phyloP scores from a whole-genome alignment of 2,329 filamentous ascomycete genomes.

The Verticillium klebahnii region DNA sequence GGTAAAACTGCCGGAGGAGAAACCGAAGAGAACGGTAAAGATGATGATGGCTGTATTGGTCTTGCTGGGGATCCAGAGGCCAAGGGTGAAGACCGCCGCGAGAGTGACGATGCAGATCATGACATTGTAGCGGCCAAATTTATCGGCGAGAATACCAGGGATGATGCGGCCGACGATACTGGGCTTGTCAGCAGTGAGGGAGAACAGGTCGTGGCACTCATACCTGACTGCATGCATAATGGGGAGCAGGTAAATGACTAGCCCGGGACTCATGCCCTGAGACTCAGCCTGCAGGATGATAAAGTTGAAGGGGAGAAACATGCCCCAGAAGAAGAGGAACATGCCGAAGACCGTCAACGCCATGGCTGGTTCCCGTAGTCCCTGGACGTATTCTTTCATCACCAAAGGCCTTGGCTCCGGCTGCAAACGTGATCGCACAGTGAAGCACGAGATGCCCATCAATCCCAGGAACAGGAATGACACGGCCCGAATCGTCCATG shows the following conservation, averaged over 20 bases:
- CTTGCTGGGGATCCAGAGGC: conserved; percentile 43
- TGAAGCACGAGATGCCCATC: conserved; percentile 27
- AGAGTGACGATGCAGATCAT: conserved; percentile 47
- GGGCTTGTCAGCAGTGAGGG: neutral
- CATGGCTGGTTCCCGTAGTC: conserved; percentile 42
- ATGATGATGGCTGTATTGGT: conserved; percentile 55
- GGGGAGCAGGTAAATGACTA: conserved; percentile 43
- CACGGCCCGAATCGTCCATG: conserved; percentile 43
- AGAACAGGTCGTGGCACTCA: conserved; percentile 9
- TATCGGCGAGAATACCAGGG: conserved; percentile 43
- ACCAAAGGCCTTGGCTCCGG: conserved; percentile 40
- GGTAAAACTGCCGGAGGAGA: conserved; percentile 63
- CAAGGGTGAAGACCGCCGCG: conserved; percentile 39
- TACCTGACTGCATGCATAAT: conserved; percentile 54
- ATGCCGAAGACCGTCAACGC: conserved; percentile 35
- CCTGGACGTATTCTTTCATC: conserved; percentile 38
- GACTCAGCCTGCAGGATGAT: conserved; percentile 42
- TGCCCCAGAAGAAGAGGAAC: conserved; percentile 53
- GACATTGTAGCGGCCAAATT: conserved; percentile 39
- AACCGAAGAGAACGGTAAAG: conserved; percentile 66
- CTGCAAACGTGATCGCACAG: conserved; percentile 35
- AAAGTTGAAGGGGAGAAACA: conserved; percentile 52
- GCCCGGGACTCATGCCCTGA: conserved; percentile 33
- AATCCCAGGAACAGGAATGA: conserved; percentile 40
- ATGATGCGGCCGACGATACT: conserved; percentile 48